Percentiles rank a stretch among this genome's conserved stretches.
These are phyloP conservation scores for Hyaloraphidium curvatum DNA, from an alignment of 192 early-diverging fungal genomes.

Conservation along the genomic window DNA sequence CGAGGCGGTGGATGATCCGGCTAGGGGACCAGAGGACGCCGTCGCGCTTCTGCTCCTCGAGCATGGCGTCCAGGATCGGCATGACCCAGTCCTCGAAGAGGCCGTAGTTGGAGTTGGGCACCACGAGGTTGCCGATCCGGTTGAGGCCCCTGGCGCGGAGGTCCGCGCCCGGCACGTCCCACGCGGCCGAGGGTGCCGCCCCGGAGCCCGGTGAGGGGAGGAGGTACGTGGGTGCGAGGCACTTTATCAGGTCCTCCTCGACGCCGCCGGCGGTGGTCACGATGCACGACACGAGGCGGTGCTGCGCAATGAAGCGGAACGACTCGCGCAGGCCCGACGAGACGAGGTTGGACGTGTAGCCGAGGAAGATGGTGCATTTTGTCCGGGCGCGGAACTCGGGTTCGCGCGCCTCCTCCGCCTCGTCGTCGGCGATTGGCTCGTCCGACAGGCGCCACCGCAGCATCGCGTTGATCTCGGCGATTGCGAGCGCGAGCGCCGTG, in stretches of 20 bases:
- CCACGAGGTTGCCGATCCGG: conserved; percentile 88
- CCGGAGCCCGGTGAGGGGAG: conserved; percentile 19
- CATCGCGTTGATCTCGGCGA: conserved; percentile 87
- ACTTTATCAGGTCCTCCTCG: conserved; percentile 98
- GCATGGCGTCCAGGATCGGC: conserved; percentile 80
- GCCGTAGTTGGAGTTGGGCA: conserved; percentile 98
- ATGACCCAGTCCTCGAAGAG: conserved; percentile 98
- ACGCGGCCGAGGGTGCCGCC: conserved; percentile 24
- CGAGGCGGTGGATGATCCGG: conserved; percentile 68
- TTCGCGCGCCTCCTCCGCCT: conserved; percentile 34
- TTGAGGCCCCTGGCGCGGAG: conserved; percentile 81
- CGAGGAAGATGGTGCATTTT: conserved; percentile 94
- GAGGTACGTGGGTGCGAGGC: conserved; percentile 70
- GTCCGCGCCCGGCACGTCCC: conserved; percentile 48
- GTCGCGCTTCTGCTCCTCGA: conserved; percentile 72
- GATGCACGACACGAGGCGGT: conserved; percentile 54
- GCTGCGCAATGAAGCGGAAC: conserved; percentile 75
- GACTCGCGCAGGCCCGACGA: conserved; percentile 85
- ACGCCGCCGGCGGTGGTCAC: conserved; percentile 89
- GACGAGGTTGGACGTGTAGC: conserved; percentile 94
- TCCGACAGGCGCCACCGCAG: conserved; percentile 42
- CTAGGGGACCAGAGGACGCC: conserved; percentile 79
- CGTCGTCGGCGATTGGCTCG: conserved; percentile 50
- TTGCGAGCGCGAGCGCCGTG: conserved; percentile 64
- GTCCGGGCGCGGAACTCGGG: conserved; percentile 34